Evolutionary conservation across 2,329 filamentous ascomycete species (phyloP).

Genomic region (Xylariaceae sp.): DNA sequence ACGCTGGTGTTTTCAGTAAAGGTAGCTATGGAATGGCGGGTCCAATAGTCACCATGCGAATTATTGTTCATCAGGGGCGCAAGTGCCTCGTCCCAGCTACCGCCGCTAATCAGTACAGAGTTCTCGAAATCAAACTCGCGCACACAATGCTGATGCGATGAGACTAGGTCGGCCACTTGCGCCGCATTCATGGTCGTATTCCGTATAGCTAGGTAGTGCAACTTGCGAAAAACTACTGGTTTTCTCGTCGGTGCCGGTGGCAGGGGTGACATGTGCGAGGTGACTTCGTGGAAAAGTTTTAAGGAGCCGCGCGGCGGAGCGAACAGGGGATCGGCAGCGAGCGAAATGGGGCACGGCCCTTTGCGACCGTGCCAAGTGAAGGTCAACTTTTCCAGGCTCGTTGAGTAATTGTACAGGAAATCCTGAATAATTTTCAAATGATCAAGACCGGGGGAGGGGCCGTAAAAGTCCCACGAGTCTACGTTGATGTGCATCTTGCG

Average conservation of each 20-base stretch:
- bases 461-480: slow-evolving; percentile 63
- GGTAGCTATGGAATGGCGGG: slow-evolving; percentile 37
- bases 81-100: slow-evolving; percentile 80
- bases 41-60: slow-evolving; percentile 43
- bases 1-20: slow-evolving; percentile 31
- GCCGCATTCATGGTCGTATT: slow-evolving; percentile 68
- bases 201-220: slow-evolving; percentile 65
- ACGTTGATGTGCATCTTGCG: slow-evolving; percentile 67
- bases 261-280: slow-evolving; percentile 60
- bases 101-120: slow-evolving; percentile 61
- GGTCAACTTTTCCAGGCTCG: slow-evolving; percentile 62
- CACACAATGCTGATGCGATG: slow-evolving; percentile 62
- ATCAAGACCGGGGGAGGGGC: slow-evolving; percentile 57
- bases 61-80: slow-evolving; percentile 57
- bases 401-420: slow-evolving; percentile 68
- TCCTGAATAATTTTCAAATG: slow-evolving; percentile 77
- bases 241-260: slow-evolving; percentile 49
- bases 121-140: slow-evolving; percentile 78
- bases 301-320: slow-evolving; percentile 48
- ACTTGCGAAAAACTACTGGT: slow-evolving; percentile 61
- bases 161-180: slow-evolving; percentile 67
- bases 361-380: slow-evolving; percentile 74
- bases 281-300: slow-evolving; percentile 63
- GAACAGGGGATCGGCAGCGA: slow-evolving; percentile 68
- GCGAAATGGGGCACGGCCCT: slow-evolving; percentile 68